Percentiles rank a stretch among this genome's conserved stretches.
Conservation (phyloP, 2,329 filamentous ascomycete species). For the Raffaelea albimanens region DNA sequence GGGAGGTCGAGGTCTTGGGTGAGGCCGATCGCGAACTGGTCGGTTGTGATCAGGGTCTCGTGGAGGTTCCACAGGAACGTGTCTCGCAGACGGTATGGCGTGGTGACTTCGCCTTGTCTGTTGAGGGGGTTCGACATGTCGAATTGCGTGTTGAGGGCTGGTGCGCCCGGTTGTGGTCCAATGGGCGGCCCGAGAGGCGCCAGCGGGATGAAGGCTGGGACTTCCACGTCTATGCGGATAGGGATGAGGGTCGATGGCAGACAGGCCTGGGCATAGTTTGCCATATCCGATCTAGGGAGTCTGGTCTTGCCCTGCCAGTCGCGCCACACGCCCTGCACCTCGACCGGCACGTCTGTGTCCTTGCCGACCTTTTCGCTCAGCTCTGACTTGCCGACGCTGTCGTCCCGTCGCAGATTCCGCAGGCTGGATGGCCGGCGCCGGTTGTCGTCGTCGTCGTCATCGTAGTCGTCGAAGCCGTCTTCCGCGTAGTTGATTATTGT, state of each 20-base stretch:
- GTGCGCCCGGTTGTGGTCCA: constrained; percentile 25
- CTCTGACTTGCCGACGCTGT: constrained; percentile 53
- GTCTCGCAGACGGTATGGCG: constrained; percentile 83
- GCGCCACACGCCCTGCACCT: constrained; percentile 83
- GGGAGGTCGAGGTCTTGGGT: constrained; percentile 92
- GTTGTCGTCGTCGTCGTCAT: constrained; percentile 64
- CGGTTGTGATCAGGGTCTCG: constrained; percentile 86
- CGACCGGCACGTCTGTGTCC: constrained; percentile 67
- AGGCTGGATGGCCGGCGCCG: constrained; percentile 75
- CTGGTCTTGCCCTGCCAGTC: constrained; percentile 84
- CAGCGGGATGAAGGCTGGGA: constrained; percentile 64
- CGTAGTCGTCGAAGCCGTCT: constrained; percentile 78
- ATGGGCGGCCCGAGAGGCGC: constrained; percentile 13
- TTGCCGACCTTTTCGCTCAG: constrained; percentile 72
- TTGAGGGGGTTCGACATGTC: constrained; percentile 72
- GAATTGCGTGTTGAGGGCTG: constrained; percentile 52
- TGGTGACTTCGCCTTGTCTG: constrained; percentile 66
- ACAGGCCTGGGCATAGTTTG: constrained; percentile 56
- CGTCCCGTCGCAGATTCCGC: constrained; percentile 72
- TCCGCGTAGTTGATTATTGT: constrained; percentile 97
- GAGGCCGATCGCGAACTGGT: constrained; percentile 85
- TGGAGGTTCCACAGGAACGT: constrained; percentile 98
- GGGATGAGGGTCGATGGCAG: constrained; percentile 87
- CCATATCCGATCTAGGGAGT: constrained; percentile 44
- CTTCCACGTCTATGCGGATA: constrained; percentile 91